These are phyloP conservation scores for Ilex asprella DNA, from an alignment of 257 asterid species.

Conservation along the genomic window DNA sequence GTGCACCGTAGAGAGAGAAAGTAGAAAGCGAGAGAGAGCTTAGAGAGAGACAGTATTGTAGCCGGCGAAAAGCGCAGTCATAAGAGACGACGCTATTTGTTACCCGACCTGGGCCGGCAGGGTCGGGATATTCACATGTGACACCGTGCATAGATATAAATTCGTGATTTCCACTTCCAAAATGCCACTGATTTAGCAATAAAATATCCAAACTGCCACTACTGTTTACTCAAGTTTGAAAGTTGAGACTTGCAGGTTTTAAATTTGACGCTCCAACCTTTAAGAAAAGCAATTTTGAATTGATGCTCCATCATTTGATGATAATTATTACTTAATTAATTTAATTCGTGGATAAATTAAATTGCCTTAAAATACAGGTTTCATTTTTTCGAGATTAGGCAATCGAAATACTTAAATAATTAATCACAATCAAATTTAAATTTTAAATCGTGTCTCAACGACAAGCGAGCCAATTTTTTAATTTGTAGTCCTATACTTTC, in stretches of 20 bases:
- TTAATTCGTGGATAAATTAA: neutral
- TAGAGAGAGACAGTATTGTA: neutral
- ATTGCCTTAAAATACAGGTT: too few species aligned
- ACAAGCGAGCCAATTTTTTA: too few species aligned
- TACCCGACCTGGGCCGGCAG: slow-evolving; percentile 5
- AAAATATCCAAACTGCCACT: neutral
- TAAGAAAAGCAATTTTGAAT: neutral
- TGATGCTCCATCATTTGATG: neutral
- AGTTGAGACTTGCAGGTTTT: neutral
- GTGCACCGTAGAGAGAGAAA: neutral
- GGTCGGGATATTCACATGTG: neutral
- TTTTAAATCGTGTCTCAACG: too few species aligned
- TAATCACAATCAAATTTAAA: too few species aligned
- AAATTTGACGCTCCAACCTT: neutral
- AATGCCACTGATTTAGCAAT: neutral
- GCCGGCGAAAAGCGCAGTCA: neutral
- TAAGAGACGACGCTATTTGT: neutral
- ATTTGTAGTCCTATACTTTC: too few species aligned
- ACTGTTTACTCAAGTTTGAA: neutral
- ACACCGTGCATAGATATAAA: neutral
- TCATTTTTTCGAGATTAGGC: too few species aligned
- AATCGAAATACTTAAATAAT: too few species aligned
- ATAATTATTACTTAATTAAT: neutral
- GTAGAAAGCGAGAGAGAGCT: neutral
- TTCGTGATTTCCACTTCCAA: neutral